Evolutionary conservation across 768 basidiomycete species (phyloP).

Genomic region (Hericium rajendrae): DNA sequence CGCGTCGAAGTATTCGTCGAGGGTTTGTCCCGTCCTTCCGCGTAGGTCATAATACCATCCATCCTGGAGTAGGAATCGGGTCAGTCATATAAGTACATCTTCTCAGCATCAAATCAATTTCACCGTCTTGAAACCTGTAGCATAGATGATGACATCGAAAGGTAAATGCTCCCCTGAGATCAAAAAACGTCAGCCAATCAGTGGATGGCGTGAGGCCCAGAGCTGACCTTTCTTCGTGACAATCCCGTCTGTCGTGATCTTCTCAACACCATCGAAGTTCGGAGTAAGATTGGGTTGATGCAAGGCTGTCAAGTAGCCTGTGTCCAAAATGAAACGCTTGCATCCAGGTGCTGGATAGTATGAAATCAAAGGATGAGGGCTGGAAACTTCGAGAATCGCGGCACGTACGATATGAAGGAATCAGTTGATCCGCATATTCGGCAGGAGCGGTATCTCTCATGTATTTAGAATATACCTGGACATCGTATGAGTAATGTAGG

Average conservation of each 20-base stretch:
- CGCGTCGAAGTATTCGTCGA: slow-evolving; percentile 20
- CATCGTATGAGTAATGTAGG: neutral
- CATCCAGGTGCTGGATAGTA: slow-evolving; percentile 15
- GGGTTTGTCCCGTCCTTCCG: slow-evolving; percentile 16
- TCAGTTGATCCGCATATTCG: slow-evolving; percentile 21
- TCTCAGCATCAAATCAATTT: neutral
- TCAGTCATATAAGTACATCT: too few species aligned
- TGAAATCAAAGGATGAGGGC: neutral
- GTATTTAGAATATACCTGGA: slow-evolving; percentile 7
- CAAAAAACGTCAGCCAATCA: neutral
- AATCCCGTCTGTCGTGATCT: slow-evolving; percentile 14
- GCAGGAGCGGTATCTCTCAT: slow-evolving; percentile 17
- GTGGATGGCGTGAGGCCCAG: neutral
- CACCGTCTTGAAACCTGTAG: slow-evolving; percentile 26
- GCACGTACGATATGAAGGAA: slow-evolving; percentile 20
- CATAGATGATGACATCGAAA: slow-evolving; percentile 26
- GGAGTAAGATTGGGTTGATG: slow-evolving; percentile 22
- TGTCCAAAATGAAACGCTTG: slow-evolving; percentile 23
- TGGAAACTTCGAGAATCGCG: neutral
- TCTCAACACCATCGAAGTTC: slow-evolving; percentile 15
- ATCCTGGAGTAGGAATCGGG: too few species aligned
- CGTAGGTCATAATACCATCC: slow-evolving; percentile 4
- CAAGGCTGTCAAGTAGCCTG: slow-evolving; percentile 23
- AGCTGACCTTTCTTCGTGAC: slow-evolving; percentile 18
- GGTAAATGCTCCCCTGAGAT: slow-evolving; percentile 17